Evolutionary conservation across 768 basidiomycete genomes (phyloP), one percentile per base, ranked within the genome.

Genomic region (Chalciporus pseudorubinellus): DNA sequence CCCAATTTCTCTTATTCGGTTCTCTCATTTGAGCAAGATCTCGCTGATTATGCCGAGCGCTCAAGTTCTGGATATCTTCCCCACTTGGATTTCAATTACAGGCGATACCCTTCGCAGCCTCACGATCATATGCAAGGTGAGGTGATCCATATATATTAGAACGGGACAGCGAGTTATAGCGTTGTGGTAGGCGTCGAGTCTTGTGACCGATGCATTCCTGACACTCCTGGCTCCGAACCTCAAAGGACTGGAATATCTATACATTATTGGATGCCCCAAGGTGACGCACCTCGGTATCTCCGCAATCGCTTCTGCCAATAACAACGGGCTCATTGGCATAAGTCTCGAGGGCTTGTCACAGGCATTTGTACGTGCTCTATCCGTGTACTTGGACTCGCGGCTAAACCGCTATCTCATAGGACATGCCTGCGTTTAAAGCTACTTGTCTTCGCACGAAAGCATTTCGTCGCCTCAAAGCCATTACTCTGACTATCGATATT

Each of bases 1-100:
- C 53, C 80, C 85, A 0, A 44, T 45, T 1, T 57, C 80, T 5
- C 73, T 92, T 3, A 51, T 70, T 9, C 68, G 57, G 1, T 85
- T 92, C 60, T 69, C 62, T n/a, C 70, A 63, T 18, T 69, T 91
- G 33, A 69, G 68, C 10, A 79, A 76, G 58, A 72, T 92, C 46
- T 78, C 80, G 1, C 63, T 92, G 50, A 89, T 92, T 45, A 89
- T 90, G 89, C 89, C 89, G 13, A 84, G 80, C 51, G 59, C 60
- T 1, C 63, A 67, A 3, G 81, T 90, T 8, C 71, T 84, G 19
- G 65, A 70, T 31, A 66, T 76, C 6, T 61, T 91, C 19, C 69
- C 67, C 1, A 42, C 63, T 3, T 89, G 88, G 88, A 63, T 81
- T 13, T 60, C 59, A 10, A 49, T 64, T 9, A 80, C 74, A 3